These are phyloP conservation scores for Coemansia sp. DNA, from an alignment of 192 early-diverging fungal genomes.

Conservation along the genomic window DNA sequence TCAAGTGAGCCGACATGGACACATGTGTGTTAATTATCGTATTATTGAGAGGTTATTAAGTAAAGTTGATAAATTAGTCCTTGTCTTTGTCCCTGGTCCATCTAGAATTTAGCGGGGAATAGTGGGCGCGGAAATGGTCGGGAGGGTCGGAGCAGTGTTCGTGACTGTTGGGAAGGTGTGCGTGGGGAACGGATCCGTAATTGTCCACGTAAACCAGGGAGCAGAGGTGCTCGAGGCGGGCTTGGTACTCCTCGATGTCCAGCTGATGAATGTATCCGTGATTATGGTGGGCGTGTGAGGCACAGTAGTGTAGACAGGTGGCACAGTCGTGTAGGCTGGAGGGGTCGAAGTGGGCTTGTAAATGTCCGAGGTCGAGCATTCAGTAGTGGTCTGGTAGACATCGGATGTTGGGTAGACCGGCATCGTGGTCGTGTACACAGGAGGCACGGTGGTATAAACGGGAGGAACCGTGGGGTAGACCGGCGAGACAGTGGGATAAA, in stretches of 20 bases:
- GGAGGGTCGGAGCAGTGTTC: neutral
- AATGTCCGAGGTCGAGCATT: neutral
- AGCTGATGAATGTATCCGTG: neutral
- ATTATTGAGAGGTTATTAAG: too few species aligned
- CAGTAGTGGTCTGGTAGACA: conserved; percentile 8
- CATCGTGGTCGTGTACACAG: too few species aligned
- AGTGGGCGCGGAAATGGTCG: neutral
- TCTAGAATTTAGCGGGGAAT: too few species aligned
- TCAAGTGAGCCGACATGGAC: too few species aligned
- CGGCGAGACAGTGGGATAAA: conserved; percentile 12
- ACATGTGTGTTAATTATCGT: too few species aligned
- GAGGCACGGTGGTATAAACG: too few species aligned
- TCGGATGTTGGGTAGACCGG: neutral
- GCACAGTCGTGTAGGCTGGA: neutral
- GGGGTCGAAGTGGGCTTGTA: neutral
- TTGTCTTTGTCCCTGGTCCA: neutral
- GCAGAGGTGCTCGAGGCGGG: neutral
- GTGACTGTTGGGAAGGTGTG: conserved; percentile 9
- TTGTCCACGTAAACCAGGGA: neutral
- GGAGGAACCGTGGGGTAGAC: neutral
- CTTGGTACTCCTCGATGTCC: neutral
- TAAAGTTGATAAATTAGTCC: neutral
- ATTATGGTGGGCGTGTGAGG: neutral
- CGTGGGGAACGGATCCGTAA: neutral
- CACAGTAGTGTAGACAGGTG: neutral